Percentiles rank a stretch among this genome's conserved stretches.
Conservation (phyloP, 2,329 filamentous ascomycete species). For the Trichoderma hamatum region DNA sequence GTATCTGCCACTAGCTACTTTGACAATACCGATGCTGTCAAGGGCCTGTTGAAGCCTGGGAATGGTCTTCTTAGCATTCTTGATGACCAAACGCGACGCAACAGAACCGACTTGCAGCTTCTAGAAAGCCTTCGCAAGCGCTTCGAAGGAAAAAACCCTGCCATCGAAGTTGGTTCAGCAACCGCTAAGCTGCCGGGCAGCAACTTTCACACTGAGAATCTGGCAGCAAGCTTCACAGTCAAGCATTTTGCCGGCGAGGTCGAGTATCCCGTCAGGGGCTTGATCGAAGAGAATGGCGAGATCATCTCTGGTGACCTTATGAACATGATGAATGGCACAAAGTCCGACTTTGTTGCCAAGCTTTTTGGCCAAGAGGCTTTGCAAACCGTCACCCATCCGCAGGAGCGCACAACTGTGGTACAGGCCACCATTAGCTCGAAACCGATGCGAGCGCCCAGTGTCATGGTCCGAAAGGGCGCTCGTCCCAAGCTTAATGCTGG, state of each 20-base stretch:
- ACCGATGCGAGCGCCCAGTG: slow-evolving; percentile 87
- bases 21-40: slow-evolving; percentile 93
- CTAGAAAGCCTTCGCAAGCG: slow-evolving; percentile 88
- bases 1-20: slow-evolving; percentile 95
- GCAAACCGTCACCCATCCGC: slow-evolving; percentile 89
- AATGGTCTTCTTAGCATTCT: slow-evolving; percentile 93
- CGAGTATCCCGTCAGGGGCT: slow-evolving; percentile 83
- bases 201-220: slow-evolving; percentile 86
- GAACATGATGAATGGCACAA: slow-evolving; percentile 86
- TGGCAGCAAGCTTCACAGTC: slow-evolving; percentile 80
- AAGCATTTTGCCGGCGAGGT: slow-evolving; percentile 97
- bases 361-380: slow-evolving; percentile 96
- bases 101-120: slow-evolving; percentile 85
- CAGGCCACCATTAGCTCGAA: slow-evolving; percentile 97
- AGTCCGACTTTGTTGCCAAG: slow-evolving; percentile 84
- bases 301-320: slow-evolving; percentile 94
- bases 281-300: slow-evolving; percentile 95
- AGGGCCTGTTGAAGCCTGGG: slow-evolving; percentile 85
- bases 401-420: slow-evolving; percentile 87
- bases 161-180: slow-evolving; percentile 76
- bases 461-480: slow-evolving; percentile 78
- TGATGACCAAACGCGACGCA: slow-evolving; percentile 91
- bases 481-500: slow-evolving; percentile 41
- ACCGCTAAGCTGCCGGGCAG: slow-evolving; percentile 80
- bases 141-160: slow-evolving; percentile 91